Evolutionary conservation across 2,329 filamentous ascomycete genomes (phyloP).

Genomic region (Aspergillus sp.): DNA sequence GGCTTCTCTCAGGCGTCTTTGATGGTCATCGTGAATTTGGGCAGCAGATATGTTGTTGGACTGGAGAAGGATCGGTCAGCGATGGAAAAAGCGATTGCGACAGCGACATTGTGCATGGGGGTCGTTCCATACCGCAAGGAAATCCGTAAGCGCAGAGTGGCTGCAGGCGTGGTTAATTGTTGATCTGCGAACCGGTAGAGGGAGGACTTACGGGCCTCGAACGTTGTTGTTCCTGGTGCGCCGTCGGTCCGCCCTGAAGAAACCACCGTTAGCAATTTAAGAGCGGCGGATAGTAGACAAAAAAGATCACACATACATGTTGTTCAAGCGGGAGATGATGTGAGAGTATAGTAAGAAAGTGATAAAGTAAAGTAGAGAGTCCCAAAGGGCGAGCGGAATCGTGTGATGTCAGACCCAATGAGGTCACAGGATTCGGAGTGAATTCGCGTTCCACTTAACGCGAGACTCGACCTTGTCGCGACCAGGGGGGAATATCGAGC

Average conservation of each 20-base stretch:
- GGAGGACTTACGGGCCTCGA: slow-evolving; percentile 46
- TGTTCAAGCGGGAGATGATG: background rate
- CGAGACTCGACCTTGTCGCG: slow-evolving; percentile 22
- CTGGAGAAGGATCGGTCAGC: slow-evolving; percentile 27
- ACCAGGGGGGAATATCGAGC: too few relatives aligned
- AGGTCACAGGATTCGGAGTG: slow-evolving; percentile 36
- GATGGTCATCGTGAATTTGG: slow-evolving; percentile 61
- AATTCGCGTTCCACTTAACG: slow-evolving; percentile 46
- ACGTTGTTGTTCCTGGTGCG: slow-evolving; percentile 32
- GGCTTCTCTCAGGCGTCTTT: slow-evolving; percentile 52
- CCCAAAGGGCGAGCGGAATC: background rate
- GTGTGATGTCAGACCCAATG: slow-evolving; percentile 1
- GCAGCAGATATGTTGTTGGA: slow-evolving; percentile 66
- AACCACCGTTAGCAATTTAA: background rate
- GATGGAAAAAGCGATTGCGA: background rate
- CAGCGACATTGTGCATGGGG: background rate
- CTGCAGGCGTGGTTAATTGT: slow-evolving; percentile 30
- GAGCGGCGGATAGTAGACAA: background rate
- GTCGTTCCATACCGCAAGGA: slow-evolving; percentile 55
- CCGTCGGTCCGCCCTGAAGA: slow-evolving; percentile 29
- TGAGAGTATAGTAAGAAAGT: background rate
- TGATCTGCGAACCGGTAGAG: background rate
- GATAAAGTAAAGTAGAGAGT: background rate
- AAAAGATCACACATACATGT: slow-evolving; percentile 13
- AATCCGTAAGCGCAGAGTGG: slow-evolving; percentile 67